Evolutionary conservation across 257 asterid genomes (phyloP), one percentile per base, ranked within the genome.

Genomic region (Marsdenia floribunda): DNA sequence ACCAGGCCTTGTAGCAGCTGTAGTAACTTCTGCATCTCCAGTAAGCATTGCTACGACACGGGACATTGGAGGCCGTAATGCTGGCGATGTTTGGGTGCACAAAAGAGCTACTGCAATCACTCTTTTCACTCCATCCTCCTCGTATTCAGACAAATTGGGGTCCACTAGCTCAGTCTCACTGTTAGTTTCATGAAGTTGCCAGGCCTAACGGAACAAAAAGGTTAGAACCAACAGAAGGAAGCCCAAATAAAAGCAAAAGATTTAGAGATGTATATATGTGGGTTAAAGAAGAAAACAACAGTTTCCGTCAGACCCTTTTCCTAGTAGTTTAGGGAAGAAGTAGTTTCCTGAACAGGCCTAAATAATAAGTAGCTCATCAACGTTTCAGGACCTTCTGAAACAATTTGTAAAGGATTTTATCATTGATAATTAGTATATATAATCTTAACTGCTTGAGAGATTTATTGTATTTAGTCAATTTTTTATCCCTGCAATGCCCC

Each of bases 21-120:
- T 10, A 37, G 74, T 47, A 33, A 78, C 68, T 67, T 66, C 74
- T 13, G 50, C 3, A 47, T 78, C 81, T 33, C 81, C 81, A 54
- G 77, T 65, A 60, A 73, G 77, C 81, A 78, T 78, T 29, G 81
- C 81, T 67, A 67, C 69, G 19, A 44, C 81, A 1, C 81, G 74
- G n/a, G 81, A 72, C 81, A 78, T 78, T 9, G 81, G 33, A 19
- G 81, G 81, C 77, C 81, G 53, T 46, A 73, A 72, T 53, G 74
- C 24, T 44, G 81, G 77, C 10, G 81, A 78, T 19, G 81, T 44
- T 73, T 78, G 81, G 15, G 74, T 78, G 81, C 81, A 78, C 40
- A 73, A 44, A 18, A 78, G 77, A 13, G 74, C 77, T 64, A 78
- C 77, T 19, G 35, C 74, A 29, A 66, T 78, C 46, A 72, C 77